These are phyloP conservation scores for Penicillium mononematosum DNA, from an alignment of 495 filamentous ascomycete genomes.

Conservation along the genomic window DNA sequence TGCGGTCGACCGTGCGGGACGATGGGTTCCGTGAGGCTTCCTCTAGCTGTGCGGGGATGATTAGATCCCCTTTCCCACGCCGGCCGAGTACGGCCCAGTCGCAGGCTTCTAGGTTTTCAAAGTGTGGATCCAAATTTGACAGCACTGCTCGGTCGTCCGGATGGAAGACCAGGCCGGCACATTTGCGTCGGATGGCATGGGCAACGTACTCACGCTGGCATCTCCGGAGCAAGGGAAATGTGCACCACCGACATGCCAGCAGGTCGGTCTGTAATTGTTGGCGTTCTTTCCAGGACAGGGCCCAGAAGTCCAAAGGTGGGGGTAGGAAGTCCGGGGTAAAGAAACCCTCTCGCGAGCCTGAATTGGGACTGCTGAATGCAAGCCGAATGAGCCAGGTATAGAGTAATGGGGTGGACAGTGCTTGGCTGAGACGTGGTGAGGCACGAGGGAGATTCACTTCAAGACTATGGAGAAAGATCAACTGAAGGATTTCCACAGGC, in stretches of 20 bases:
- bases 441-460: slow-evolving; percentile 52
- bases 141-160: slow-evolving; percentile 23
- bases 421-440: slow-evolving; percentile 34
- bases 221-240: slow-evolving; percentile 39
- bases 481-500: slow-evolving; percentile 52
- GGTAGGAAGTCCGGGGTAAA: slow-evolving; percentile 43
- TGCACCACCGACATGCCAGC: slow-evolving; percentile 47
- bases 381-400: slow-evolving; percentile 48
- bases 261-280: slow-evolving; percentile 33
- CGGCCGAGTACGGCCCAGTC: slow-evolving; percentile 22
- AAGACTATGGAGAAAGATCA: slow-evolving; percentile 50
- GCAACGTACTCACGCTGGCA: slow-evolving; percentile 43
- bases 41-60: slow-evolving; percentile 22
- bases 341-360: slow-evolving; percentile 30
- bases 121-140: slow-evolving; percentile 18
- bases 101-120: slow-evolving; percentile 21
- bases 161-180: slow-evolving; percentile 24
- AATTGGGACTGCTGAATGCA: slow-evolving; percentile 40
- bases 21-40: background rate
- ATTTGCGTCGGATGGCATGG: slow-evolving; percentile 33
- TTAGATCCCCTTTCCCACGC: slow-evolving; percentile 34
- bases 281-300: slow-evolving; percentile 24
- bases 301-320: slow-evolving; percentile 34
- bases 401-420: slow-evolving; percentile 36
- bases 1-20: slow-evolving; percentile 19